These are phyloP conservation scores for Neonothopanus nambi DNA, from an alignment of 1,284 basidiomycete species.

Conservation along the genomic window DNA sequence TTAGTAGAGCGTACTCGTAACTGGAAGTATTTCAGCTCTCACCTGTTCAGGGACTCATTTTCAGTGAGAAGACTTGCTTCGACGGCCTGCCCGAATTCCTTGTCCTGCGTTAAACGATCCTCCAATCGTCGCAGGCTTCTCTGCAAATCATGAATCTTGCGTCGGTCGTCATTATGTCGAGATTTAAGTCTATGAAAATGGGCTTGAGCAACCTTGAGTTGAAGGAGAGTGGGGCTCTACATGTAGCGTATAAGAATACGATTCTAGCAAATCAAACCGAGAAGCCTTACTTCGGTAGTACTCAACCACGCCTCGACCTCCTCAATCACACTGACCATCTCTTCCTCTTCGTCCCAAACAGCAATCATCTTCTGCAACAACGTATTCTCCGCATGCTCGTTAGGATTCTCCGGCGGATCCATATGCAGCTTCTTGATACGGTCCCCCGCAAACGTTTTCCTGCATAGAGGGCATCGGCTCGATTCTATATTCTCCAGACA, in stretches of 20 bases:
- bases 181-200: slow-evolving; percentile 1
- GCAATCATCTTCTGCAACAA: slow-evolving; percentile 32
- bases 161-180: slow-evolving; percentile 3
- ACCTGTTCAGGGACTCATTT: slow-evolving; percentile 4
- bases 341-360: slow-evolving; percentile 11
- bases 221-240: slow-evolving; percentile 1
- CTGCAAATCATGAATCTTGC: slow-evolving; percentile 3
- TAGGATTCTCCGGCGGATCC: slow-evolving; percentile 41
- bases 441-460: slow-evolving; percentile 53
- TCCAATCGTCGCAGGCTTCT: not conserved
- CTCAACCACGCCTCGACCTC: slow-evolving; percentile 7
- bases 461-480: slow-evolving; percentile 35
- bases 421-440: slow-evolving; percentile 63
- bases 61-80: not conserved
- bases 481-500: slow-evolving; percentile 10
- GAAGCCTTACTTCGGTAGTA: not conserved
- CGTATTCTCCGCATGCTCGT: slow-evolving; percentile 33
- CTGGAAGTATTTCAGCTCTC: too few species aligned
- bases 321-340: slow-evolving; percentile 2
- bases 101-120: not conserved
- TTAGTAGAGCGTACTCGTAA: not conserved
- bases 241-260: not conserved
- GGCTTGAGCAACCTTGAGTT: slow-evolving; percentile 6
- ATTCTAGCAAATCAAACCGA: not conserved
- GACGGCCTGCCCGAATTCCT: not conserved